phyloP scores from a whole-genome alignment of 2,329 filamentous ascomycete species.

The Neonectria faginata region DNA sequence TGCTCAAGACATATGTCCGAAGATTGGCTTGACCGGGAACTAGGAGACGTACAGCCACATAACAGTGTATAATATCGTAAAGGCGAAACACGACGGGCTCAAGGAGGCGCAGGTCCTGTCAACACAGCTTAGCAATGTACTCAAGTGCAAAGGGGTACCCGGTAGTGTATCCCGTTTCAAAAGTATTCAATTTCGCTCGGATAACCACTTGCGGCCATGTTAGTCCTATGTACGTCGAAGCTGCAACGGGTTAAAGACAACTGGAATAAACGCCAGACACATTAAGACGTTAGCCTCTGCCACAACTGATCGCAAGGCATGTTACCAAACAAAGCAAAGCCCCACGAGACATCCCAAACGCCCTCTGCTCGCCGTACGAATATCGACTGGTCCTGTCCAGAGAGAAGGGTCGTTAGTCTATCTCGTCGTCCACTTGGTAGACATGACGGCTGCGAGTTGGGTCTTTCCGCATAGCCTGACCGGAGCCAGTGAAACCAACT shows the following conservation, averaged over 20 bases:
- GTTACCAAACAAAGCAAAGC: slow-evolving; percentile 52
- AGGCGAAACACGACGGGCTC: slow-evolving; percentile 4
- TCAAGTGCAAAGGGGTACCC: slow-evolving; percentile 21
- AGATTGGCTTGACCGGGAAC: slow-evolving; percentile 52
- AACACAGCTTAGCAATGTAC: slow-evolving; percentile 36
- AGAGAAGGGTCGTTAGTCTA: slow-evolving; percentile 66
- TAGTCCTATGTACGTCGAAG: slow-evolving; percentile 41
- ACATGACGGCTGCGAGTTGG: slow-evolving; percentile 83
- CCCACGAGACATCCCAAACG: slow-evolving; percentile 43
- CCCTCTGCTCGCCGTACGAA: slow-evolving; percentile 37
- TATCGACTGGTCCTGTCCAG: slow-evolving; percentile 43
- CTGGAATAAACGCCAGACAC: slow-evolving; percentile 42
- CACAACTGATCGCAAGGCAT: slow-evolving; percentile 48
- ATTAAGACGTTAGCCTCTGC: slow-evolving; percentile 58
- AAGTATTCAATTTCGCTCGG: slow-evolving; percentile 40
- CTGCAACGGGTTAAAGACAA: slow-evolving; percentile 33
- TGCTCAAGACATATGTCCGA: slow-evolving; percentile 66
- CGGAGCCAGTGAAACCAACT: slow-evolving; percentile 98
- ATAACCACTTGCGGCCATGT: slow-evolving; percentile 23
- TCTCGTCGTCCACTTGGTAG: slow-evolving; percentile 81
- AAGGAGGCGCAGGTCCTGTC: slow-evolving; percentile 26
- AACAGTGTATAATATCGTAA: slow-evolving; percentile 21
- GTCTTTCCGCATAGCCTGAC: slow-evolving; percentile 96
- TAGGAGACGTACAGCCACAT: slow-evolving; percentile 19
- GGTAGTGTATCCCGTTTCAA: slow-evolving; percentile 21